A percentile compares a stretch with the other conserved stretches of the same genome.
Evolutionary conservation across 306 rosid genomes (phyloP).

Genomic region (Sphenostylis stenocarpa): DNA sequence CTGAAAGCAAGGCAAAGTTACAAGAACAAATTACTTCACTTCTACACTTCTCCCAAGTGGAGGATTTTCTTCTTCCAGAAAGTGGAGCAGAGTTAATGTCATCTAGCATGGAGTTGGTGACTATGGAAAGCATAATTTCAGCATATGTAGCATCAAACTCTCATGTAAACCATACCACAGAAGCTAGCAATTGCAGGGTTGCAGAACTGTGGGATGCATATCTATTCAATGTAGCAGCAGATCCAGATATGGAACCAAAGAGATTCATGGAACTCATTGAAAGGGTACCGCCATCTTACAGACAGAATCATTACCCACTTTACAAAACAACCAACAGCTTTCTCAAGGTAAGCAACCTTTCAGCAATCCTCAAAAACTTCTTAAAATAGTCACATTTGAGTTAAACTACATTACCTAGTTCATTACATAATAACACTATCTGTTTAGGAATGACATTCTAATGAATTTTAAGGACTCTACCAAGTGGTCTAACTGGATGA

Average conservation of each 20-base stretch:
- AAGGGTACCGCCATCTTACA: constrained; percentile 56
- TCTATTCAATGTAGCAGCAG: constrained; percentile 56
- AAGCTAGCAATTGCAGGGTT: constrained; percentile 48
- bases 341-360: constrained; percentile 55
- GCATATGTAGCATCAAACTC: constrained; percentile 49
- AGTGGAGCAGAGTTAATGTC: constrained; percentile 48
- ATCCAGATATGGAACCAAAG: constrained; percentile 47
- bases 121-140: constrained; percentile 72
- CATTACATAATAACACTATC: not conserved
- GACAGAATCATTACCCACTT: constrained; percentile 75
- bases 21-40: constrained; percentile 59
- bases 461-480: not conserved
- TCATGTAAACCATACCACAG: constrained; percentile 38
- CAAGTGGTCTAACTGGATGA: not conserved
- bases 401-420: not conserved
- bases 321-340: constrained; percentile 63
- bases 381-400: not conserved
- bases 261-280: constrained; percentile 81
- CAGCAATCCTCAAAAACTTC: constrained; percentile 4
- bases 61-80: constrained; percentile 57
- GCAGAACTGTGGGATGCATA: constrained; percentile 84
- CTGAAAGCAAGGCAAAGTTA: constrained; percentile 47
- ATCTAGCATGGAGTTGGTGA: constrained; percentile 55
- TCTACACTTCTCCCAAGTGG: constrained; percentile 65
- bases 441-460: not conserved